These are phyloP conservation scores for Yamadazyma triangularis DNA, from an alignment of 1,139 yeast genomes.

Conservation along the genomic window DNA sequence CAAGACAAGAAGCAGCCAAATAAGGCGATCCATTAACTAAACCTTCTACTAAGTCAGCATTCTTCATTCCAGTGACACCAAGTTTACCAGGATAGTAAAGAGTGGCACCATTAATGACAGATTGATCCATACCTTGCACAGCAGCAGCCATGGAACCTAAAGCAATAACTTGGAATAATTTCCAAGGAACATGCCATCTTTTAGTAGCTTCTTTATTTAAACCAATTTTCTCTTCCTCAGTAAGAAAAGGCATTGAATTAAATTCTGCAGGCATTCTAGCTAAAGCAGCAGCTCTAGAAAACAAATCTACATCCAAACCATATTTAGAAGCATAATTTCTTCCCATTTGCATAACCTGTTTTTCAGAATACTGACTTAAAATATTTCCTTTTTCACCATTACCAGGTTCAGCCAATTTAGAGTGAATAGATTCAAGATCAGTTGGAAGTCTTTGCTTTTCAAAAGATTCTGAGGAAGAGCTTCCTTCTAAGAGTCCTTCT, in stretches of 20 bases:
- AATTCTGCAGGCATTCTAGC: slow-evolving; percentile 63
- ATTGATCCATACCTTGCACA: slow-evolving; percentile 91
- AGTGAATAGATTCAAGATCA: slow-evolving; percentile 22
- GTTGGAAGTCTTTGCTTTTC: slow-evolving; percentile 10
- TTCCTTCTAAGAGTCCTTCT: slow-evolving; percentile 6
- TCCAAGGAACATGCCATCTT: slow-evolving; percentile 61
- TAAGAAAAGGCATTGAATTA: slow-evolving; percentile 52
- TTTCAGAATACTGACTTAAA: slow-evolving; percentile 56
- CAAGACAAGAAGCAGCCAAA: slow-evolving; percentile 63
- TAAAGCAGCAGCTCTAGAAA: slow-evolving; percentile 71
- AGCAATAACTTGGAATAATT: slow-evolving; percentile 59
- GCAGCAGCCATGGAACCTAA: slow-evolving; percentile 87
- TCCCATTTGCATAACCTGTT: slow-evolving; percentile 70
- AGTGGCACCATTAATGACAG: slow-evolving; percentile 83
- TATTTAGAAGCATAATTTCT: slow-evolving; percentile 60
- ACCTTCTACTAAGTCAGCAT: slow-evolving; percentile 70
- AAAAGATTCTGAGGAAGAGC: slow-evolving; percentile 10
- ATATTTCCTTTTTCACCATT: slow-evolving; percentile 46
- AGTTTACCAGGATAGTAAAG: slow-evolving; percentile 59
- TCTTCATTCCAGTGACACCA: slow-evolving; percentile 44
- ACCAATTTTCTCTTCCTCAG: slow-evolving; percentile 55
- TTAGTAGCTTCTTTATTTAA: slow-evolving; percentile 57
- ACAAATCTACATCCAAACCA: slow-evolving; percentile 62
- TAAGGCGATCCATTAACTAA: slow-evolving; percentile 80
- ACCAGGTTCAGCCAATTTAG: slow-evolving; percentile 16